Conservation (phyloP, 352 stramenopile genomes). For the Globisporangium acanthophoron region DNA sequence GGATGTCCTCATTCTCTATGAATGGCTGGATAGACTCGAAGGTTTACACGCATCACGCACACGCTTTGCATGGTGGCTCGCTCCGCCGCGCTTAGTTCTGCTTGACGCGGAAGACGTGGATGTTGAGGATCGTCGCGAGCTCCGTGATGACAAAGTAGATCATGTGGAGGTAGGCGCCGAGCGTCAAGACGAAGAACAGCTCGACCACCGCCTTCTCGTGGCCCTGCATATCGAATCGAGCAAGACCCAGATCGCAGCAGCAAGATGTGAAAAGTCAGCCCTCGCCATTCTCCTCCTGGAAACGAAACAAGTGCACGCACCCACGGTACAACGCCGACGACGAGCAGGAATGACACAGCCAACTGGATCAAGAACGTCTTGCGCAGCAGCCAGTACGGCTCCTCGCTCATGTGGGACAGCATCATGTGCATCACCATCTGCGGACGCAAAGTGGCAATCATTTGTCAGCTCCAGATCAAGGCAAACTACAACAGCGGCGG, state of each 20-base stretch:
- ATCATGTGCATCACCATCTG: constrained; percentile 91
- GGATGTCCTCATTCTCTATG: background rate
- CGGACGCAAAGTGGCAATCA: background rate
- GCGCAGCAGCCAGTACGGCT: constrained; percentile 79
- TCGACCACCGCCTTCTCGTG: constrained; percentile 65
- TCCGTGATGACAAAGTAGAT: constrained; percentile 78
- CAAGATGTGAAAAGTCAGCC: background rate
- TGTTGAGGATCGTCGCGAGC: constrained; percentile 67
- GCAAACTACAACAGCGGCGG: background rate
- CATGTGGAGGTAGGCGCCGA: constrained; percentile 74
- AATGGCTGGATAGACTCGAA: background rate
- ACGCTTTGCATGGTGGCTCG: background rate
- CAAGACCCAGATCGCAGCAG: background rate
- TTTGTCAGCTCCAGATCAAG: background rate
- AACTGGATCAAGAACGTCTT: constrained; percentile 77
- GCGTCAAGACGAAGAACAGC: constrained; percentile 72
- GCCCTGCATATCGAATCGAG: constrained; percentile 21
- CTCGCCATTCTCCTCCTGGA: background rate
- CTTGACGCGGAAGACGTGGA: constrained; percentile 83
- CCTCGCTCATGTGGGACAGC: constrained; percentile 83
- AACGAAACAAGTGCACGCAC: constrained; percentile 24
- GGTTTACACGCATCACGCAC: background rate
- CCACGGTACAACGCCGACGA: constrained; percentile 67
- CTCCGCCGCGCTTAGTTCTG: constrained; percentile 28
- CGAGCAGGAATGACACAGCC: constrained; percentile 53